phyloP scores from a whole-genome alignment of 495 filamentous ascomycete species.

The Chaetomium fimeti region DNA sequence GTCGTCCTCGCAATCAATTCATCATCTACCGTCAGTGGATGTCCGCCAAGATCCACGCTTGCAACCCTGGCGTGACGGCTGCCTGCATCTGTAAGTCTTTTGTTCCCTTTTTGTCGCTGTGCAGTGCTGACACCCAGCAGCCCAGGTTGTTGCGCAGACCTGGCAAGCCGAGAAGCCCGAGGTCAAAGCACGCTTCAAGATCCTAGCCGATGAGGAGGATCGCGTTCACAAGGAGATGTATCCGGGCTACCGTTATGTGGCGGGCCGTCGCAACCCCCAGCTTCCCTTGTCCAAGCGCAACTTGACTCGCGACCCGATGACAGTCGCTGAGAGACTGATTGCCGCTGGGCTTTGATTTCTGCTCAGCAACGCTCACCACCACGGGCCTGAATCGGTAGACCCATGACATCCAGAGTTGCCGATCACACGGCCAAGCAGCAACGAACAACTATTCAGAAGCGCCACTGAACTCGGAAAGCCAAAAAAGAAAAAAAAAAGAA shows the following conservation, averaged over 20 bases:
- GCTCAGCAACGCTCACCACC: background rate
- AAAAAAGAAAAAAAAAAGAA: background rate
- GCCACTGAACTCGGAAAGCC: background rate
- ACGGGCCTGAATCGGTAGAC: background rate
- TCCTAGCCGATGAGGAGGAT: conserved; percentile 18
- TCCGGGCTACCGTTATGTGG: conserved; percentile 23
- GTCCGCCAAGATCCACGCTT: conserved; percentile 15
- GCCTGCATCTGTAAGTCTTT: conserved; percentile 2
- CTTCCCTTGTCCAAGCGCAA: conserved; percentile 8
- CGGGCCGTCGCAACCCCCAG: conserved; percentile 18
- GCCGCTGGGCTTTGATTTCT: conserved; percentile 13
- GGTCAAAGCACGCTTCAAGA: conserved; percentile 24
- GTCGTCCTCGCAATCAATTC: conserved; percentile 24
- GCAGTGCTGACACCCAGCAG: conserved; percentile 16
- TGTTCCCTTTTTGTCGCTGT: background rate
- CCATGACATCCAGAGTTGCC: background rate
- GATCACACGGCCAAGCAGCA: background rate
- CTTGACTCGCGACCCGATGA: conserved; percentile 14
- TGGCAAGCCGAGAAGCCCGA: conserved; percentile 21
- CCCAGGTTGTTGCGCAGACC: conserved; percentile 18
- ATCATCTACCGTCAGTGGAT: conserved; percentile 24
- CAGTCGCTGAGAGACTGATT: conserved; percentile 17
- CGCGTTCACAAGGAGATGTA: conserved; percentile 14
- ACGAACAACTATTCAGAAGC: background rate
- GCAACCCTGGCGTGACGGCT: conserved; percentile 12